A percentile compares a stretch with the other conserved stretches of the same genome.
Conservation (phyloP, 306 rosid species). For the Carpinus viminea region DNA sequence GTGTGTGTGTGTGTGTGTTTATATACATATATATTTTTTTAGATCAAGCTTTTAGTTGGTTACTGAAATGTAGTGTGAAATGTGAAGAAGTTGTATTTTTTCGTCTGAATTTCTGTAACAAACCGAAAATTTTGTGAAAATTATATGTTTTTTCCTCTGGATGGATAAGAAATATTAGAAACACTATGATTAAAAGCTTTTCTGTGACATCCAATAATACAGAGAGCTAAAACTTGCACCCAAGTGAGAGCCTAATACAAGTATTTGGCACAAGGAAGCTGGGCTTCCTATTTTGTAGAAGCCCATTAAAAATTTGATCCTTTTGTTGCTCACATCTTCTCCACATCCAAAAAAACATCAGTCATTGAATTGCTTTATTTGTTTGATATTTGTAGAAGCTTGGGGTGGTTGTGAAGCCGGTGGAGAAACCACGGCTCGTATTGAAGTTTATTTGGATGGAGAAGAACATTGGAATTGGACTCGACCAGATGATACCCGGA, state of each 20-base stretch:
- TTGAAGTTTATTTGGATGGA: constrained; percentile 99
- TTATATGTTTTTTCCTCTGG: neutral
- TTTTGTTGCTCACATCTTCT: neutral
- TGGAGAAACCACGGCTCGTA: constrained; percentile 74
- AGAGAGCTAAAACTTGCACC: neutral
- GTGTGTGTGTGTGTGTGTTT: no score
- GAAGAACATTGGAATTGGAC: constrained; percentile 89
- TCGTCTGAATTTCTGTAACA: neutral
- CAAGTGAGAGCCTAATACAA: neutral
- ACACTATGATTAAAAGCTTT: neutral
- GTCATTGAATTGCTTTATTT: neutral
- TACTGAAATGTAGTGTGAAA: neutral
- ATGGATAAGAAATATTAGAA: neutral
- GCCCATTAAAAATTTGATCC: neutral
- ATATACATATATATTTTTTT: no score
- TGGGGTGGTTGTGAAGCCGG: constrained; percentile 85
- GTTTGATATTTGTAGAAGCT: constrained; percentile 56
- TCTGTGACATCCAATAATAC: neutral
- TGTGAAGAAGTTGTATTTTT: neutral
- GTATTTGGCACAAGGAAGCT: neutral
- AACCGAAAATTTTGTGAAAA: neutral
- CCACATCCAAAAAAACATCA: neutral
- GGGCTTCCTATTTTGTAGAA: neutral
- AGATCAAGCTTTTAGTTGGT: neutral
- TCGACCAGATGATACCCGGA: constrained; percentile 81